phyloP scores from a whole-genome alignment of 169 alveolate species.

The Eimeria sp. region DNA sequence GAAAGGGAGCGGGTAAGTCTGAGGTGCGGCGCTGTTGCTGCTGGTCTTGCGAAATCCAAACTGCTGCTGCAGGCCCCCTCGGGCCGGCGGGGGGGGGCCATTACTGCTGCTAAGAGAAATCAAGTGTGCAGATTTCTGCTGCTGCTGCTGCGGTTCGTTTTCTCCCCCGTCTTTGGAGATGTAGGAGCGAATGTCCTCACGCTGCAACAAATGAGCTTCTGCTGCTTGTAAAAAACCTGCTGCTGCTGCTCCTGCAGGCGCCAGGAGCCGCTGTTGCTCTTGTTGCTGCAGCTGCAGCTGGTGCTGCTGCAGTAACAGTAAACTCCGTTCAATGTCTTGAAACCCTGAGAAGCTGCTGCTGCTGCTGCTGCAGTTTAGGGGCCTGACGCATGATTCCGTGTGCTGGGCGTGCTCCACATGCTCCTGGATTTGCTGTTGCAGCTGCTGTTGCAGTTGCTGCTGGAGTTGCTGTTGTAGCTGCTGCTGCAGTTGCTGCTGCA shows the following conservation, averaged over 20 bases:
- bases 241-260: slow-evolving; percentile 22
- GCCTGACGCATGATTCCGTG: background rate
- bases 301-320: slow-evolving; percentile 48
- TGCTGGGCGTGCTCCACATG: background rate
- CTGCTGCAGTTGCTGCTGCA: slow-evolving; percentile 7
- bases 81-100: slow-evolving; percentile 6
- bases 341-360: slow-evolving; percentile 33
- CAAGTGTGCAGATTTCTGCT: background rate
- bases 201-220: slow-evolving; percentile 17
- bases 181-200: background rate
- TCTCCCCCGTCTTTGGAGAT: background rate
- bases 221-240: slow-evolving; percentile 12
- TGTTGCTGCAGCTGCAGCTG: slow-evolving; percentile 41
- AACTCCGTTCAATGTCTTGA: slow-evolving; percentile 36
- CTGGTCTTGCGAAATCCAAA: slow-evolving; percentile 17
- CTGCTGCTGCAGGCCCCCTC: slow-evolving; percentile 37
- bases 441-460: slow-evolving; percentile 51
- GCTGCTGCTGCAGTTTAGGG: slow-evolving; percentile 4
- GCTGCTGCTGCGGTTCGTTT: slow-evolving; percentile 12
- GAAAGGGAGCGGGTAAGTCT: background rate
- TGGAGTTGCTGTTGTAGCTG: slow-evolving; percentile 47
- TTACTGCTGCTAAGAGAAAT: background rate
- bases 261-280: background rate
- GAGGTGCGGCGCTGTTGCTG: slow-evolving; percentile 28
- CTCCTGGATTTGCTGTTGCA: slow-evolving; percentile 2